These are phyloP conservation scores for Globisporangium cystogenes DNA, from an alignment of 352 stramenopile species.

Conservation along the genomic window DNA sequence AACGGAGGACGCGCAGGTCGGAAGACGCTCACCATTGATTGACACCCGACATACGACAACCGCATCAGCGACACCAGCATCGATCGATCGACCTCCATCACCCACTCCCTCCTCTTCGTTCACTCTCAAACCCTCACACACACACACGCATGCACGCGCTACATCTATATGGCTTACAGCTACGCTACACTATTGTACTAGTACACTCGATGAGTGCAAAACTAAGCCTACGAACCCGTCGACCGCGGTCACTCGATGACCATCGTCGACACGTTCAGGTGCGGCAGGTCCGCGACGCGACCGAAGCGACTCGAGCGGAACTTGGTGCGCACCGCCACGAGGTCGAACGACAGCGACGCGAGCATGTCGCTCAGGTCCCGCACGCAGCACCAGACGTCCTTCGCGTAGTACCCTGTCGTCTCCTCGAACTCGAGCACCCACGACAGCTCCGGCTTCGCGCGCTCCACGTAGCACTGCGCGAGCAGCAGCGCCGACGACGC, in stretches of 20 bases:
- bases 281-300: constrained; percentile 13
- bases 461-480: constrained; percentile 40
- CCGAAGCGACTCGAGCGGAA: constrained; percentile 22
- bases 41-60: too few species aligned
- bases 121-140: background rate
- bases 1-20: too few species aligned
- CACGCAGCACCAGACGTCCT: constrained; percentile 33
- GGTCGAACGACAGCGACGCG: constrained; percentile 27
- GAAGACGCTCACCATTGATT: too few species aligned
- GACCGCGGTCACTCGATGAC: constrained; percentile 10
- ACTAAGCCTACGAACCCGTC: background rate
- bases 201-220: background rate
- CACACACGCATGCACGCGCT: background rate
- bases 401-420: constrained; percentile 36
- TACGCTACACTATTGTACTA: constrained; percentile 5
- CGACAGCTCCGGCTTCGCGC: constrained; percentile 27
- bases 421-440: constrained; percentile 46
- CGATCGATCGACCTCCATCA: too few species aligned
- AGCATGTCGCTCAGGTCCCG: constrained; percentile 30
- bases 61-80: too few species aligned
- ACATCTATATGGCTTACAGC: constrained; percentile 13
- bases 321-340: constrained; percentile 39
- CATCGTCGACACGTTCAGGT: constrained; percentile 12
- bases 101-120: background rate
- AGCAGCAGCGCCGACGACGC: constrained; percentile 44